phyloP scores from a whole-genome alignment of 169 alveolate genomes.

The Eimeria tenella region DNA sequence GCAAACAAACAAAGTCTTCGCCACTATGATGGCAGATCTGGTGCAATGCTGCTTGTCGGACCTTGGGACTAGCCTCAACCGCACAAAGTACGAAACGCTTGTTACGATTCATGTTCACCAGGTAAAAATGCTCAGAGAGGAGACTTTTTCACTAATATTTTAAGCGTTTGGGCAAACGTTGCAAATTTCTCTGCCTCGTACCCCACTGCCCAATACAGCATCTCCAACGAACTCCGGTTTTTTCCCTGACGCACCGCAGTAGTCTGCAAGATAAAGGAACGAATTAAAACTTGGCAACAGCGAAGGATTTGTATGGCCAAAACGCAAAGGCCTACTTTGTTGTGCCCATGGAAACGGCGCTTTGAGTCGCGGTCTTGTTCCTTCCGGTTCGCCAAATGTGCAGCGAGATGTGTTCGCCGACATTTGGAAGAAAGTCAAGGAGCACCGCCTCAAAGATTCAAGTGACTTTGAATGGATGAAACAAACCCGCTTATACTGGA shows the following conservation, averaged over 20 bases:
- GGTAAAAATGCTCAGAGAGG: neutral
- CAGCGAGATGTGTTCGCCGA: constrained; percentile 96
- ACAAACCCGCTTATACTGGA: constrained; percentile 95
- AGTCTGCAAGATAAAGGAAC: too few species aligned
- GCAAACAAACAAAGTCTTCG: constrained; percentile 85
- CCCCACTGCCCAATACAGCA: neutral
- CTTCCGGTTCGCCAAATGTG: neutral
- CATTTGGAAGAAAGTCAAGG: constrained; percentile 93
- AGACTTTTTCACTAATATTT: too few species aligned
- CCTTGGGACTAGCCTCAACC: constrained; percentile 92
- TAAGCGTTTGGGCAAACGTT: too few species aligned
- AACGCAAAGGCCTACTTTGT: neutral
- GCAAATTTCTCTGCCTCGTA: too few species aligned
- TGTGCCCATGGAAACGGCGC: neutral
- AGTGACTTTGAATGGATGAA: constrained; percentile 97
- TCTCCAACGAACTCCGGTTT: neutral
- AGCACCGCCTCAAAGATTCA: constrained; percentile 92
- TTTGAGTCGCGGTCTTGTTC: too few species aligned
- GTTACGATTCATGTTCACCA: constrained; percentile 97
- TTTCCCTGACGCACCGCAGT: too few species aligned
- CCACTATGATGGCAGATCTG: constrained; percentile 91
- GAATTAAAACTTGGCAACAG: too few species aligned
- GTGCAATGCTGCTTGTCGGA: constrained; percentile 95
- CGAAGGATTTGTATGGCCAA: neutral
- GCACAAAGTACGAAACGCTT: constrained; percentile 96